phyloP scores from a whole-genome alignment of 78 protist genomes.

The Protostelium mycophagum region DNA sequence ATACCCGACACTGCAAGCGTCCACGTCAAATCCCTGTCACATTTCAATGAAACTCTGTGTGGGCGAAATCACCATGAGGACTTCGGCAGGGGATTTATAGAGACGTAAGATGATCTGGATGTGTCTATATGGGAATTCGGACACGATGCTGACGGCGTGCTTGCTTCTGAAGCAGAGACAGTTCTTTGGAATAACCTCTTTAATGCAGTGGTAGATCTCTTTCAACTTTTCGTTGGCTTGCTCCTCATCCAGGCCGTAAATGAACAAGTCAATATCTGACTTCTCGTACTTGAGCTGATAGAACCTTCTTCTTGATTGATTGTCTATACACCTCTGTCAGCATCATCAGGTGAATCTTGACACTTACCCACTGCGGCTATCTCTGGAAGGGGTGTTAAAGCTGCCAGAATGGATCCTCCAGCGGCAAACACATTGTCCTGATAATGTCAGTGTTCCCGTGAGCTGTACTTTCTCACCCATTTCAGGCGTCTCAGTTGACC shows the following conservation, averaged over 20 bases:
- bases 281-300: neutral
- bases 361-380: neutral
- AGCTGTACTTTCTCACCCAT: neutral
- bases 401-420: slow-evolving; percentile 67
- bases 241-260: slow-evolving; percentile 37
- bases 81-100: slow-evolving; percentile 67
- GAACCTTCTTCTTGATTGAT: neutral
- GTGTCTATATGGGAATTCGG: slow-evolving; percentile 18
- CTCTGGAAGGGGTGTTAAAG: neutral
- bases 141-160: slow-evolving; percentile 46
- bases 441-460: neutral
- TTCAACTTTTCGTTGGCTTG: slow-evolving; percentile 27
- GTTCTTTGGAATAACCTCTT: neutral
- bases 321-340: slow-evolving; percentile 1
- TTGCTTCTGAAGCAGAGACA: slow-evolving; percentile 30
- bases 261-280: slow-evolving; percentile 62
- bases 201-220: slow-evolving; percentile 5
- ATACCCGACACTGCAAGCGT: slow-evolving; percentile 50
- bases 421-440: slow-evolving; percentile 72
- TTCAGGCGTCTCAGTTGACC: neutral
- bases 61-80: neutral
- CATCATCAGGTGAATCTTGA: neutral
- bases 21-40: slow-evolving; percentile 64
- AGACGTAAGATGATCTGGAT: slow-evolving; percentile 55
- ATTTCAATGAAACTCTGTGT: neutral